A percentile compares a stretch with the other conserved stretches of the same genome.
These are phyloP conservation scores for Magnusiomyces magnusii DNA, from an alignment of 1,139 yeast genomes.

Conservation along the genomic window DNA sequence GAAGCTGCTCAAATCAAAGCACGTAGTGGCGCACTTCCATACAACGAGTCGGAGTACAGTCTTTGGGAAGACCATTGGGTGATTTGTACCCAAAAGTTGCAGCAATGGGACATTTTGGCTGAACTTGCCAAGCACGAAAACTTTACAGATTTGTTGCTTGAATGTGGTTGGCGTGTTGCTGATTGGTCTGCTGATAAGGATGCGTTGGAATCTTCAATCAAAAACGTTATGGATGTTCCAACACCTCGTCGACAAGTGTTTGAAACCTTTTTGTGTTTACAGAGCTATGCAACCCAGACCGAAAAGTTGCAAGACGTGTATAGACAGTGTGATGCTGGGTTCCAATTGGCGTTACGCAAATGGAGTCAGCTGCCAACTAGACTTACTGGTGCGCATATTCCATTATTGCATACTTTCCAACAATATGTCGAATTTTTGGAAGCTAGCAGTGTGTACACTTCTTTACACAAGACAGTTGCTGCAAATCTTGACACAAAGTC, in stretches of 20 bases:
- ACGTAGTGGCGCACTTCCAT: conserved; percentile 89
- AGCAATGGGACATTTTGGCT: conserved; percentile 96
- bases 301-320: conserved; percentile 73
- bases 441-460: conserved; percentile 89
- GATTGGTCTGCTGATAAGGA: conserved; percentile 97
- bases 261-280: conserved; percentile 87
- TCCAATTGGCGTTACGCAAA: conserved; percentile 82
- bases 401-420: conserved; percentile 89
- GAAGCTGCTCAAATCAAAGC: conserved; percentile 99
- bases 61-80: conserved; percentile 99
- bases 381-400: conserved; percentile 79
- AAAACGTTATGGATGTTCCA: conserved; percentile 97
- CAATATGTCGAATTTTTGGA: conserved; percentile 98
- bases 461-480: conserved; percentile 82
- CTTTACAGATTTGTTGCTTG: conserved; percentile 83
- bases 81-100: conserved; percentile 90
- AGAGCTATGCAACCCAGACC: conserved; percentile 87
- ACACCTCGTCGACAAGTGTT: conserved; percentile 95
- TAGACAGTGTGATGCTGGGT: conserved; percentile 89
- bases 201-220: conserved; percentile 88
- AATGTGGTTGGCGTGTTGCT: conserved; percentile 99
- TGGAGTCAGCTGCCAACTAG: conserved; percentile 87
- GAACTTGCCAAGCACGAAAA: conserved; percentile 98
- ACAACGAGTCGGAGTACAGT: conserved; percentile 90
- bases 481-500: conserved; percentile 88